phyloP scores from a whole-genome alignment of 1,284 basidiomycete genomes.

The Acaromyces ingoldii region DNA sequence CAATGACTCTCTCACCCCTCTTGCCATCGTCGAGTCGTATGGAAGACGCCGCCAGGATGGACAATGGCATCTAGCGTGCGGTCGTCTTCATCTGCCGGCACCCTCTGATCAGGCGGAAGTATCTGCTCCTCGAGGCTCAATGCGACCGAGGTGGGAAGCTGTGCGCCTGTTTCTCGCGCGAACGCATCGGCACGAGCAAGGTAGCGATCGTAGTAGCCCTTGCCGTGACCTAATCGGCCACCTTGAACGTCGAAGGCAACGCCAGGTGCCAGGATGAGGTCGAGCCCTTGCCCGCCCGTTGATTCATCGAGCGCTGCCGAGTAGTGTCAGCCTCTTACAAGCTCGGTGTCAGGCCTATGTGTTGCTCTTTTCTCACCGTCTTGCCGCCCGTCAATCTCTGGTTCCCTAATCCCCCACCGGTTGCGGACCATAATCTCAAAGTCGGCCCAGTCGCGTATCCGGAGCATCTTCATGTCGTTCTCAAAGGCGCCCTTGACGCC shows the following conservation, averaged over 20 bases:
- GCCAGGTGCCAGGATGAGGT: conserved; percentile 52
- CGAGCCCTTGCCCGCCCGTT: conserved; percentile 46
- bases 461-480: conserved; percentile 52
- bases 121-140: conserved; percentile 47
- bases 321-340: background rate
- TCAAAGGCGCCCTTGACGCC: conserved; percentile 26
- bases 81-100: conserved; percentile 49
- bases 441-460: conserved; percentile 34
- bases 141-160: conserved; percentile 30
- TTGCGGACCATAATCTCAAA: conserved; percentile 48
- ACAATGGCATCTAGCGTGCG: conserved; percentile 44
- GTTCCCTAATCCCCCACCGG: conserved; percentile 53
- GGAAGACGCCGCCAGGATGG: conserved; percentile 24
- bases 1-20: too few relatives aligned
- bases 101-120: conserved; percentile 26
- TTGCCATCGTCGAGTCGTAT: too few relatives aligned
- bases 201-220: conserved; percentile 54
- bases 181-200: conserved; percentile 27
- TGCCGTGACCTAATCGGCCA: conserved; percentile 52
- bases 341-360: conserved; percentile 7
- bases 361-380: background rate
- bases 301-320: conserved; percentile 35
- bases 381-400: conserved; percentile 29
- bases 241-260: conserved; percentile 50
- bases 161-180: conserved; percentile 12